These are phyloP conservation scores for Trichocladium antarcticum DNA, from an alignment of 495 filamentous ascomycete species.

Conservation along the genomic window DNA sequence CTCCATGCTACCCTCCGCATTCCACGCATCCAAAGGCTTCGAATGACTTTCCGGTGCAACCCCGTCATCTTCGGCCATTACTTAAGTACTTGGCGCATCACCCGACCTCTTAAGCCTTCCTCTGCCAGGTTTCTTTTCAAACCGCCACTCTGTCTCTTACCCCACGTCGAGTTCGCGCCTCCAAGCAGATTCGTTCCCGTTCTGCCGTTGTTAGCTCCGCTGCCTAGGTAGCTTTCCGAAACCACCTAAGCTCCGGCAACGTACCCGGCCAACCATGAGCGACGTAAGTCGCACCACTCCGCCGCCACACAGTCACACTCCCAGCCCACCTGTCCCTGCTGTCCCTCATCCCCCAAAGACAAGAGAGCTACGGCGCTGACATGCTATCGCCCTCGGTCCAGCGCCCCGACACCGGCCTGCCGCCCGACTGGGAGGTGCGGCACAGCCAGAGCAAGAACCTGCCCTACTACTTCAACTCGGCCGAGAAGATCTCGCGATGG, in stretches of 20 bases:
- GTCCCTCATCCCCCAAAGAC: too few species aligned
- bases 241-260: background rate
- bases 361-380: too few species aligned
- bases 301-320: too few species aligned
- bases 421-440: conserved; percentile 82
- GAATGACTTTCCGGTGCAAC: conserved; percentile 2
- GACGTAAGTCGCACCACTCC: conserved; percentile 7
- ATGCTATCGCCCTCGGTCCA: too few species aligned
- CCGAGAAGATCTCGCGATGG: conserved; percentile 78
- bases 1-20: conserved; percentile 5
- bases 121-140: background rate
- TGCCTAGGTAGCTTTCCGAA: background rate
- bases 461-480: conserved; percentile 91
- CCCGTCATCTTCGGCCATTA: conserved; percentile 1
- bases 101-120: background rate
- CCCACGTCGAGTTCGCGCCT: background rate
- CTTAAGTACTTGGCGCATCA: conserved; percentile 1
- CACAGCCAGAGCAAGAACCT: conserved; percentile 95
- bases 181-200: too few species aligned
- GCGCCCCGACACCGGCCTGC: conserved; percentile 63
- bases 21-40: background rate
- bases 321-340: too few species aligned
- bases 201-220: background rate
- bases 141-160: background rate
- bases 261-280: conserved; percentile 4